Evolutionary conservation across 2,329 filamentous ascomycete genomes (phyloP).

Genomic region (Phialocephala sp.): DNA sequence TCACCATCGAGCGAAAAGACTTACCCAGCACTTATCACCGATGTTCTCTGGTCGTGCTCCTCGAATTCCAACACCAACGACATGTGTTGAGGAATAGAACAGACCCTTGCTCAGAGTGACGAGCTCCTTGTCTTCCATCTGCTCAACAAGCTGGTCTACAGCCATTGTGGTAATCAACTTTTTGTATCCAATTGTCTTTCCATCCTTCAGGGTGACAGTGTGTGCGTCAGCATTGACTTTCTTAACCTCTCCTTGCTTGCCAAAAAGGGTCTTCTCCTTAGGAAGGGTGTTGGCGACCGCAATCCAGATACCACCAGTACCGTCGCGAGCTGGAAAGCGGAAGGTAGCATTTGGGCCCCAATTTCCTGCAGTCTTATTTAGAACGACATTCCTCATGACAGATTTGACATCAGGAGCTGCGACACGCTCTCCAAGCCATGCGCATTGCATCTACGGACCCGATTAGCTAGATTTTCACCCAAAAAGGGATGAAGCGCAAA

Average conservation of each 20-base stretch:
- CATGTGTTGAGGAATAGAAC: constrained; percentile 96
- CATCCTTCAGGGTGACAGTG: constrained; percentile 80
- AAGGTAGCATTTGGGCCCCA: constrained; percentile 99
- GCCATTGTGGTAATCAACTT: constrained; percentile 97
- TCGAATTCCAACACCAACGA: constrained; percentile 94
- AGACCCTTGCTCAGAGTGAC: constrained; percentile 84
- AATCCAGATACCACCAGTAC: constrained; percentile 99
- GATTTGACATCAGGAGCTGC: constrained; percentile 95
- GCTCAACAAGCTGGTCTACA: constrained; percentile 85
- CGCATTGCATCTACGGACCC: constrained; percentile 85
- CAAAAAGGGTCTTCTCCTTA: constrained; percentile 89
- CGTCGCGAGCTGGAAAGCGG: constrained; percentile 94
- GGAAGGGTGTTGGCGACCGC: constrained; percentile 93
- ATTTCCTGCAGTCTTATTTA: constrained; percentile 94
- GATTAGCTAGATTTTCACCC: constrained; percentile 2
- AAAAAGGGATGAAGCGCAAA: constrained; percentile 47
- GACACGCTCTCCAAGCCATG: constrained; percentile 98
- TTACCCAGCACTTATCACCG: constrained; percentile 98
- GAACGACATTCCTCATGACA: constrained; percentile 91
- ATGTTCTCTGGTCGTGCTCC: constrained; percentile 92
- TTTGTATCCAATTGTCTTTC: constrained; percentile 87
- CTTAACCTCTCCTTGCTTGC: constrained; percentile 80
- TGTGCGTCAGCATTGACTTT: constrained; percentile 89
- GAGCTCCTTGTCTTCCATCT: constrained; percentile 87
- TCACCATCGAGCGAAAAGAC: constrained; percentile 36